Evolutionary conservation across 257 asterid species (phyloP).

Genomic region (Nicotiana attenuata): DNA sequence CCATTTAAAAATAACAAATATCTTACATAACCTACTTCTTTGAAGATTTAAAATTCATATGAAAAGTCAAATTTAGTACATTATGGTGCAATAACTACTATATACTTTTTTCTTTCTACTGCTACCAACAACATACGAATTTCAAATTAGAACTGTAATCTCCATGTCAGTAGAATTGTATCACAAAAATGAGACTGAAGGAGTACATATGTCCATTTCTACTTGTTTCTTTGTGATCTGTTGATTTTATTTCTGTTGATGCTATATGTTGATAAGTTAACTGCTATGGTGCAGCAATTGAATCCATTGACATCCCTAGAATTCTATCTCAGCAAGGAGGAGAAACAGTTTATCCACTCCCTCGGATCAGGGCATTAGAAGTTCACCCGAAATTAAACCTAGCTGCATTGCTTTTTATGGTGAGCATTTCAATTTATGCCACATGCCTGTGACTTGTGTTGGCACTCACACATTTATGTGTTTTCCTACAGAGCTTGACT

Average conservation of each 20-base stretch:
- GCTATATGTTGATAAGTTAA: not conserved
- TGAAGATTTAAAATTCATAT: not conserved
- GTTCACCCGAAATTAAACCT: constrained; percentile 88
- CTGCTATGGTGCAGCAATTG: constrained; percentile 61
- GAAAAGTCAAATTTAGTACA: not conserved
- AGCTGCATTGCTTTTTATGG: constrained; percentile 81
- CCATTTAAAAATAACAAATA: not conserved
- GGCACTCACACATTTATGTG: constrained; percentile 10
- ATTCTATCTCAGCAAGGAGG: constrained; percentile 99
- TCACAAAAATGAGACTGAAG: not conserved
- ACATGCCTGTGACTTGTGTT: not conserved
- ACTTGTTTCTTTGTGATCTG: not conserved
- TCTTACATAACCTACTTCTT: not conserved
- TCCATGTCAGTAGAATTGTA: not conserved
- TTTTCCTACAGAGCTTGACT: constrained; percentile 55
- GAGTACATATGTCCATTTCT: not conserved
- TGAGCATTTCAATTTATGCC: constrained; percentile 32
- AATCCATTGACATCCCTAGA: constrained; percentile 90
- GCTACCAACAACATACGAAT: not conserved
- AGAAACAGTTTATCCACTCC: constrained; percentile 95
- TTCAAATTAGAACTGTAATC: not conserved
- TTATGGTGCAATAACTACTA: not conserved
- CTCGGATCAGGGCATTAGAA: constrained; percentile 85
- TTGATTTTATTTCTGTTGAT: not conserved
- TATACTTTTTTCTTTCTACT: not conserved